These are phyloP conservation scores for Suillus americanus DNA, from an alignment of 768 basidiomycete genomes.

Conservation along the genomic window DNA sequence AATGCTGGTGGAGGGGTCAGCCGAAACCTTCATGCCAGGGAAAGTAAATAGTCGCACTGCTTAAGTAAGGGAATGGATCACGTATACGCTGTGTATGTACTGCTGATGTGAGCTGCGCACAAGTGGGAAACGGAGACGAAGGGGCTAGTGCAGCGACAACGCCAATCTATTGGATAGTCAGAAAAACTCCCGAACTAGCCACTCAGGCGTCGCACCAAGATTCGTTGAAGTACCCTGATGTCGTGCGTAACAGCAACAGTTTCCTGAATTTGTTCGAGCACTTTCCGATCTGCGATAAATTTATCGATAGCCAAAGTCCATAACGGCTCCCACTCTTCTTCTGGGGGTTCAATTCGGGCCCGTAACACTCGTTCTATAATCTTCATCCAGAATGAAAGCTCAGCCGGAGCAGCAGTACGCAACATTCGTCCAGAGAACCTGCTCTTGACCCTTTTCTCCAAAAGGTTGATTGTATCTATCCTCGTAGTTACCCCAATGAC, in stretches of 20 bases:
- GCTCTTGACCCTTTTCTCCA: slow-evolving; percentile 97
- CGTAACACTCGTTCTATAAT: slow-evolving; percentile 50
- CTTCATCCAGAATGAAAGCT: slow-evolving; percentile 47
- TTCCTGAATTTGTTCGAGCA: slow-evolving; percentile 50
- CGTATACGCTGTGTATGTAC: slow-evolving; percentile 57
- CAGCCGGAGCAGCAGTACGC: slow-evolving; percentile 63
- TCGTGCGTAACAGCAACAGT: slow-evolving; percentile 64
- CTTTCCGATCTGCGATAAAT: slow-evolving; percentile 51
- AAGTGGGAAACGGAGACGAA: slow-evolving; percentile 52
- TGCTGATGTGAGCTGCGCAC: slow-evolving; percentile 42
- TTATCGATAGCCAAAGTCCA: slow-evolving; percentile 62
- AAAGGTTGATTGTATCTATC: slow-evolving; percentile 80
- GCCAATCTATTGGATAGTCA: slow-evolving; percentile 38
- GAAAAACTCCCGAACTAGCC: not conserved
- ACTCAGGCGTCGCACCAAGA: slow-evolving; percentile 51
- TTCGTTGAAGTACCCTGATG: slow-evolving; percentile 51
- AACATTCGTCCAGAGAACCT: slow-evolving; percentile 93
- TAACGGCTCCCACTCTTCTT: slow-evolving; percentile 55
- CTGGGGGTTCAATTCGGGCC: slow-evolving; percentile 20
- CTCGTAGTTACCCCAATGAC: slow-evolving; percentile 87
- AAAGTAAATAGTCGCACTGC: slow-evolving; percentile 42
- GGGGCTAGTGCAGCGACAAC: slow-evolving; percentile 47
- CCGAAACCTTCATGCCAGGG: not conserved
- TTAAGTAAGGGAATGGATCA: slow-evolving; percentile 48
- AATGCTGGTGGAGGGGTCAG: slow-evolving; percentile 44